Base-by-base conservation (phyloP, 1,284 basidiomycete genomes). In the Pseudozyma tsukubaensis region DNA sequence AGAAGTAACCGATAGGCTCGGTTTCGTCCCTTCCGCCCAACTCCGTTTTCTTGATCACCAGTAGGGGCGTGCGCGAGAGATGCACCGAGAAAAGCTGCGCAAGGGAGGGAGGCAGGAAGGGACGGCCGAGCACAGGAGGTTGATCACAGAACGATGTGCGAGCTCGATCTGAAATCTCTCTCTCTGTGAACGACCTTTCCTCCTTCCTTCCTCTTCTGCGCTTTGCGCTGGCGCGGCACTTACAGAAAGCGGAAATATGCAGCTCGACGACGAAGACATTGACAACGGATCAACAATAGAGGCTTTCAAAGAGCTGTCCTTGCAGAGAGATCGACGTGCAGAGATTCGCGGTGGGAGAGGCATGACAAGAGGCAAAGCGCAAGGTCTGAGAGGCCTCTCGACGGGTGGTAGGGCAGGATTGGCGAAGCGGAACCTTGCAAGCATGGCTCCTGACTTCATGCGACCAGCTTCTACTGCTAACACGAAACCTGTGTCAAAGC, bases 251-350 rank as follows among this genome's bases (percentile, higher is more conserved):
- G 58, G 53, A n/a, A 24, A 44, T 14, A 53, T 64, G 67, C 60
- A 53, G 45, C 37, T 56, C 37, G 60, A 63, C 39, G 50, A 65
- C 35, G 61, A 71, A 13, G 61, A 45, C 50, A 35, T 14, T 19
- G 19, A 50, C 2, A 50, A 66, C 6, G 62, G 47, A 24, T 57
- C 59, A 14, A 57, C 73, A 14, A 59, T 75, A 35, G 93, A 89
- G 36, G 93, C 93, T 1, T 85, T 93, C 18, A 89, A 90, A 51
- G 44, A 60, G 32, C 60, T 72, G 4, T 68, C 74, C 13, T 35
- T 72, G 39, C 62, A 64, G n/a, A 47, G 67, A 45, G 60, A 64
- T 18, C 49, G 70, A 13, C 36, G 59, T 34, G 71, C 59, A 32
- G 63, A 74, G 59, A 64, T 70, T 14, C 50, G 61, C 3, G 56